phyloP scores from a whole-genome alignment of 371 early-diverging fungal genomes.

The Apophysomyces variabilis region DNA sequence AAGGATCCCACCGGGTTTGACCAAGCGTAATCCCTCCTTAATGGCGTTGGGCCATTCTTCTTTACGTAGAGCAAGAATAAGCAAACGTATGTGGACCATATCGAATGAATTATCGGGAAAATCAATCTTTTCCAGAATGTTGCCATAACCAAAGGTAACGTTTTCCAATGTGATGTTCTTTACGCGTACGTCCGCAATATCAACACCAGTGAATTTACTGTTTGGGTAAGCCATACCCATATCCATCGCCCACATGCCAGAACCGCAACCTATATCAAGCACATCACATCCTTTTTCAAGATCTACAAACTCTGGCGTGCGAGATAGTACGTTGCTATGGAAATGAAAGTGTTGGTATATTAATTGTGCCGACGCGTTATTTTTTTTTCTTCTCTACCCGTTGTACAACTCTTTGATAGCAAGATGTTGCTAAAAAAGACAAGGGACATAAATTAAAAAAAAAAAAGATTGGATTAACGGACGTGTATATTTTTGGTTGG shows the following conservation, averaged over 20 bases:
- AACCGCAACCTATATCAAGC: slow-evolving; percentile 28
- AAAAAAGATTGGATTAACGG: not conserved
- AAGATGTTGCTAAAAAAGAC: slow-evolving; percentile 13
- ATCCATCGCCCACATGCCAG: slow-evolving; percentile 42
- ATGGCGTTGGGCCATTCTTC: slow-evolving; percentile 22
- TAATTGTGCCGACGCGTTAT: not conserved
- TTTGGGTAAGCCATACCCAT: slow-evolving; percentile 53
- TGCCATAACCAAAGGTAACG: slow-evolving; percentile 19
- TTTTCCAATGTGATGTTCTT: slow-evolving; percentile 47
- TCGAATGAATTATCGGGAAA: slow-evolving; percentile 54
- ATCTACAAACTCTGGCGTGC: not conserved
- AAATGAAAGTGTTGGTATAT: not conserved
- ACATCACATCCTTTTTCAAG: slow-evolving; percentile 3
- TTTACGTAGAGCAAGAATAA: slow-evolving; percentile 26
- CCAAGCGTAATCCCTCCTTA: slow-evolving; percentile 37
- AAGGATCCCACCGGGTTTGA: slow-evolving; percentile 50
- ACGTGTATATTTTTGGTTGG: too few species aligned
- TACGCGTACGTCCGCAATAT: slow-evolving; percentile 47
- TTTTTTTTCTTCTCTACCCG: slow-evolving; percentile 8
- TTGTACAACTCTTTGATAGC: slow-evolving; percentile 15
- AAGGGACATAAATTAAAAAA: not conserved
- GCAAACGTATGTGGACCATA: slow-evolving; percentile 50
- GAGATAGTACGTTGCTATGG: not conserved
- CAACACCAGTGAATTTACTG: slow-evolving; percentile 47
- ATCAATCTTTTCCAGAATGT: slow-evolving; percentile 33